Base-by-base conservation (phyloP, 1,284 basidiomycete genomes). In the Ceratobasidium theobromae region DNA sequence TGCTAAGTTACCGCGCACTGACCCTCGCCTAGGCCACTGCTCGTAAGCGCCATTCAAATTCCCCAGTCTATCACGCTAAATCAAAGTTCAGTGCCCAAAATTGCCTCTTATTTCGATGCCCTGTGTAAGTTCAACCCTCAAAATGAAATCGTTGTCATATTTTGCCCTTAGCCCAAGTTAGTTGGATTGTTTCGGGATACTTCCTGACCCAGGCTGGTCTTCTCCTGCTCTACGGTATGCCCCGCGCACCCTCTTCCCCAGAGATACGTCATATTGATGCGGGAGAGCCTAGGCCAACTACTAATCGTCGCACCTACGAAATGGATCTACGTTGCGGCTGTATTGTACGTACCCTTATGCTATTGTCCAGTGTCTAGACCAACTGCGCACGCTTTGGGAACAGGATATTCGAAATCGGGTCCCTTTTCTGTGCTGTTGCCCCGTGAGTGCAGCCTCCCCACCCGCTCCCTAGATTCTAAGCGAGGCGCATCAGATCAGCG, bases 371-470 rank as follows among this genome's bases (percentile, higher is more conserved):
- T 30, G 75, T 11, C 41, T 28, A 16, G n/a, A 28, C 51, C n/a
- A 49, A 46, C 51, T 27, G 33, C 28, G 21, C 28, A 23, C 16
- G 21, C 1, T 25, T 5, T 21, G 3, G n/a, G 33, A n/a, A 35
- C 27, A 55, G 54, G 43, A 66, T 78, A 43, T 80, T 80, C 65
- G 78, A 79, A 58, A 46, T 76, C 52, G 82, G 82, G 11, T 79
- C 77, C 8, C 74, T 82, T 30, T 71, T 84, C 23, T 84, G 81
- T 67, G 83, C 77, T n/a, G 77, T 80, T 12, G 75, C 82, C 0
- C 76, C 72, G 5, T 72, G 70, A 51, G 74, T 76, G 28, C 71
- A 73, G 43, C 40, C 49, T 69, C 12, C 27, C 18, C 35, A 3
- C 16, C 43, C 38, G 40, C 16, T 64, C 21, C 55, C 14, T 9